Conservation (phyloP, 2,329 filamentous ascomycete species). For the Pseudofabraea citricarpa region DNA sequence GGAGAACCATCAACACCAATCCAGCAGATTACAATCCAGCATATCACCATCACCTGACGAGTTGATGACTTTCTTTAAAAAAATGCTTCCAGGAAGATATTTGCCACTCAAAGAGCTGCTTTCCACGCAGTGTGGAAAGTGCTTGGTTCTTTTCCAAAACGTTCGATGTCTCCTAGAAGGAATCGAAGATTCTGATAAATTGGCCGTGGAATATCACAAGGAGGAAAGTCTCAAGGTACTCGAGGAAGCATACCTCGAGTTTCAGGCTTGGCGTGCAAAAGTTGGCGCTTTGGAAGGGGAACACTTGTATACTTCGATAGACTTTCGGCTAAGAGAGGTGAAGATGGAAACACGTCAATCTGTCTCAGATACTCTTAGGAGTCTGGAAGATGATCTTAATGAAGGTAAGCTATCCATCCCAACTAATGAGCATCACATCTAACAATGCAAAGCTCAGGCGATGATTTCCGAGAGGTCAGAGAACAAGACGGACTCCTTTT, state of each 20-base stretch:
- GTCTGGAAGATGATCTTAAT: not conserved
- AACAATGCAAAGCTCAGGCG: not conserved
- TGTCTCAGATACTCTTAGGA: not conserved
- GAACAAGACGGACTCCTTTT: not conserved
- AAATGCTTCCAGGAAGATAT: too few relatives aligned
- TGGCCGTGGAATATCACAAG: not conserved
- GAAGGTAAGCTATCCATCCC: not conserved
- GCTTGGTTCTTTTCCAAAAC: not conserved
- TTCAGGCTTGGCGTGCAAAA: conserved; percentile 2
- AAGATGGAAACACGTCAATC: not conserved
- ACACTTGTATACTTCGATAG: conserved; percentile 1
- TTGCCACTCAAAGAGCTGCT: not conserved
- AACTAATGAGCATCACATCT: not conserved
- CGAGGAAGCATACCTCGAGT: not conserved
- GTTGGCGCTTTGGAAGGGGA: conserved; percentile 1
- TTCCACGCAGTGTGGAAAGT: not conserved
- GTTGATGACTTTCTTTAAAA: too few relatives aligned
- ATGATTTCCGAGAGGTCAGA: not conserved
- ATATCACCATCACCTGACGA: too few relatives aligned
- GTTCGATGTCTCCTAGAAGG: not conserved
- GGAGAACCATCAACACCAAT: too few relatives aligned
- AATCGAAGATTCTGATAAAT: not conserved
- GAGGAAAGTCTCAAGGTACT: not conserved
- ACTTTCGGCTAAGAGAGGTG: conserved; percentile 2
- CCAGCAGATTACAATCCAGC: too few relatives aligned